Base-by-base conservation (phyloP, 495 filamentous ascomycete species). In the Physcia stellaris region DNA sequence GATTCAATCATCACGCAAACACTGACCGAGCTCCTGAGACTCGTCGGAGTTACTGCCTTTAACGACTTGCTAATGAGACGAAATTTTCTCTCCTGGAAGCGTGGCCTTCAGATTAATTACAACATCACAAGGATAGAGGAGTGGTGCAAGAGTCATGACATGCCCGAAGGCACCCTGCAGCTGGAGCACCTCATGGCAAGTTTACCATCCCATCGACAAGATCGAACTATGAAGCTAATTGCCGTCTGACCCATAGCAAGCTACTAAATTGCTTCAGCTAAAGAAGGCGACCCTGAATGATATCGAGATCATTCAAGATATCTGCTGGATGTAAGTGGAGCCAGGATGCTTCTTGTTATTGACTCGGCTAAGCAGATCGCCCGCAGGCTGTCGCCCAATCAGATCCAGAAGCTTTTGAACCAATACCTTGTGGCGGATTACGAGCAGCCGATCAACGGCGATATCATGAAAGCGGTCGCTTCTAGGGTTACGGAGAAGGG, bases 111-210 rank as follows among this genome's bases (percentile, higher is more conserved):
- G 65, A 99, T 99, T 63, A 99, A 99, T 61, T 99, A 99, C 67
- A 96, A 99, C 61, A 99, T 99, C 55, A 99, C 92, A 18, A 75
- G 92, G 22, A 96, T 99, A 40, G 92, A 99, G 60, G 92, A 99
- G 62, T 99, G 92, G 92, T 99, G 92, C 62, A 99, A 99, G 73
- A 94, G 86, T 53, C 92, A 99, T 58, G 92, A 96, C 51, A 95
- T 99, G 87, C 92, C 92, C 4, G 88, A 96, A 62, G 92, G 92
- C 23, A 96, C 87, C 32, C 68, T 99, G 39, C 86, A 96, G 62
- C 73, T 99, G 32, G 92, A 99, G 68, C 92, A 99, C 70, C 69
- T 99, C 41, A 99, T 96, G 92, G 79, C 82, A 66, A 59, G 62
- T 54, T 13, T 22, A n/a, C n/a, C n/a, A n/a, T n/a, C n/a, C n/a